A percentile compares a stretch with the other conserved stretches of the same genome.
Evolutionary conservation across 2,329 filamentous ascomycete species (phyloP).

Genomic region (Pleomassaria siparia): DNA sequence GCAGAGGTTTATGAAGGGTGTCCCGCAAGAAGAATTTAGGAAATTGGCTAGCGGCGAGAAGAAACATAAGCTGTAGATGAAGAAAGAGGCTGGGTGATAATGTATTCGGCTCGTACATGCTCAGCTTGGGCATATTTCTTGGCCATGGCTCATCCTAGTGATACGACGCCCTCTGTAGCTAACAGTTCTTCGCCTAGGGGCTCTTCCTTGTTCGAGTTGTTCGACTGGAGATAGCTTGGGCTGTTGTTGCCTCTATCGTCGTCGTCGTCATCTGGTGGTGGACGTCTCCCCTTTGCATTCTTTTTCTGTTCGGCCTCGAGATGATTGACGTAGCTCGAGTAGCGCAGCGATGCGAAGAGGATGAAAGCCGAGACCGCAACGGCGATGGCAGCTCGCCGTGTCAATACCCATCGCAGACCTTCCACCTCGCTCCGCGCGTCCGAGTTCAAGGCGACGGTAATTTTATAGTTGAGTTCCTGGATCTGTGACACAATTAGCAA

Average conservation of each 20-base stretch:
- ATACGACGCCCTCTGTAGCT: conserved; percentile 34
- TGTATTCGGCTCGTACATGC: neutral
- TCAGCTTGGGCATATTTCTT: neutral
- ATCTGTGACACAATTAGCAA: conserved; percentile 55
- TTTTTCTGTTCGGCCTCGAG: conserved; percentile 44
- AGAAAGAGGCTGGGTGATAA: neutral
- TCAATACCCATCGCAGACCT: conserved; percentile 81
- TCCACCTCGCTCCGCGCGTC: conserved; percentile 93
- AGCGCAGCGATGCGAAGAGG: conserved; percentile 45
- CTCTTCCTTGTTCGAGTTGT: conserved; percentile 15
- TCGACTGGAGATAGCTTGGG: conserved; percentile 7
- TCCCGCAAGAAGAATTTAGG: conserved; percentile 86
- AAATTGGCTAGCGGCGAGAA: conserved; percentile 86
- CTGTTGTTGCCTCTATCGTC: conserved; percentile 8
- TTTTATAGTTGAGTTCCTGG: conserved; percentile 95
- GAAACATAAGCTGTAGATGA: conserved; percentile 79
- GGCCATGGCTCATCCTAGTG: conserved; percentile 24
- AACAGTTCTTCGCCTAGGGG: conserved; percentile 34
- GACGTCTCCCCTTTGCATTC: conserved; percentile 24
- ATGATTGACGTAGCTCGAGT: conserved; percentile 44
- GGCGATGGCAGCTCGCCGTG: conserved; percentile 63
- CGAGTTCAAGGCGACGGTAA: conserved; percentile 84
- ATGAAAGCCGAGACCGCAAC: conserved; percentile 53
- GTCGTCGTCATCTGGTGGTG: conserved; percentile 17
- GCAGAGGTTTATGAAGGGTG: conserved; percentile 74